A percentile compares a stretch with the other conserved stretches of the same genome.
Conservation (phyloP, 2,329 filamentous ascomycete genomes). For the Alternaria infectoria region DNA sequence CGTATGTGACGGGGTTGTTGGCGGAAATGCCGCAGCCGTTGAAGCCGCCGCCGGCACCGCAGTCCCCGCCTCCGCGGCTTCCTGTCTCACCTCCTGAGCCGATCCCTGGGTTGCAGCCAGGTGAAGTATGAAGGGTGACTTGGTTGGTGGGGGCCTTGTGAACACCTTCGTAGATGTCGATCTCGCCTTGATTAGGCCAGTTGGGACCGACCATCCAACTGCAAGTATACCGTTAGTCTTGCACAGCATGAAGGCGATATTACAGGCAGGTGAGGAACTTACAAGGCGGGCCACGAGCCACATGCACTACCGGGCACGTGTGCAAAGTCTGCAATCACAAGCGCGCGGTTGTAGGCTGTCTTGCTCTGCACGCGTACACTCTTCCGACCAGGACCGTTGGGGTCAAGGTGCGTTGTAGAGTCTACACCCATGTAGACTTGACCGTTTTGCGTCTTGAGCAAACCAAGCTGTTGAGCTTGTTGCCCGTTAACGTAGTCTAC, state of each 20-base stretch:
- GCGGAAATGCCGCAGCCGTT: slow-evolving; percentile 42
- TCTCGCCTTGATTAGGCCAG: slow-evolving; percentile 50
- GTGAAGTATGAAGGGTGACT: slow-evolving; percentile 47
- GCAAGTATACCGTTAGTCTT: slow-evolving; percentile 5
- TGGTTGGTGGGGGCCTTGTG: slow-evolving; percentile 46
- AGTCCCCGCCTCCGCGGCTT: slow-evolving; percentile 39
- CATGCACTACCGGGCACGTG: slow-evolving; percentile 48
- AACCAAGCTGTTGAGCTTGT: slow-evolving; percentile 41
- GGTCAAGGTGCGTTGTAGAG: slow-evolving; percentile 32
- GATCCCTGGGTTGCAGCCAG: slow-evolving; percentile 42
- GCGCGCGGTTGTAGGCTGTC: slow-evolving; percentile 43
- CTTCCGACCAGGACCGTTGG: slow-evolving; percentile 43
- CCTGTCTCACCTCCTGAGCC: slow-evolving; percentile 43
- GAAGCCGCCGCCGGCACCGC: slow-evolving; percentile 44
- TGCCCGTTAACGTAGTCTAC: slow-evolving; percentile 46
- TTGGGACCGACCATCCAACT: slow-evolving; percentile 50
- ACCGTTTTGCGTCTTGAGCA: slow-evolving; percentile 40
- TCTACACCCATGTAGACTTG: slow-evolving; percentile 51
- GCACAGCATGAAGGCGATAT: neutral
- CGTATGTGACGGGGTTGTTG: slow-evolving; percentile 40
- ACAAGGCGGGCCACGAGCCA: slow-evolving; percentile 50
- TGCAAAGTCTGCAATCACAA: slow-evolving; percentile 50
- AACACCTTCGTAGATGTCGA: slow-evolving; percentile 47
- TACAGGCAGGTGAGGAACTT: slow-evolving; percentile 1
- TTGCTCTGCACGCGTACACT: slow-evolving; percentile 48